Evolutionary conservation across 139 green algal species (phyloP).

Genomic region (Auxenochlorella pyrenoidosa): DNA sequence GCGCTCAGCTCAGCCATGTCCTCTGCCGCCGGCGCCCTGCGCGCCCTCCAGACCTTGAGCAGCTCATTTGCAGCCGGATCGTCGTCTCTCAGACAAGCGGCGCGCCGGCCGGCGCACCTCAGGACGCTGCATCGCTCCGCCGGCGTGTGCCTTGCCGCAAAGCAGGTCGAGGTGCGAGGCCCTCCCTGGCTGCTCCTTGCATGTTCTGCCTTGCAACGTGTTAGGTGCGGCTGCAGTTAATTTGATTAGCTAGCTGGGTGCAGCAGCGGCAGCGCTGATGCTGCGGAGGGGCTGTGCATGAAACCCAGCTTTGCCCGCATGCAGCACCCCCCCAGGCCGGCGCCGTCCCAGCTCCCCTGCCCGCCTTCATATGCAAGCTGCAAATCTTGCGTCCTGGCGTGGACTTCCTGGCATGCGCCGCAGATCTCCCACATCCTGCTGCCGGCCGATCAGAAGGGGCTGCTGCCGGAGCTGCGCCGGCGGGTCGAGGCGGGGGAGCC

Average conservation of each 20-base stretch:
- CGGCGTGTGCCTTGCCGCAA: neutral
- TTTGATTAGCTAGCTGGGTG: neutral
- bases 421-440: slow-evolving; percentile 28
- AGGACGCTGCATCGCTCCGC: neutral
- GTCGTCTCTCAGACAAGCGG: neutral
- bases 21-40: too few species aligned
- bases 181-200: neutral
- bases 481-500: neutral
- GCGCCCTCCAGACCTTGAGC: too few species aligned
- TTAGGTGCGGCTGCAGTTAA: too few species aligned
- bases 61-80: too few species aligned
- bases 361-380: too few species aligned
- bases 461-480: slow-evolving; percentile 3
- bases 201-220: too few species aligned
- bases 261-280: neutral
- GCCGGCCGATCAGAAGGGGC: neutral
- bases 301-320: too few species aligned
- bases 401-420: too few species aligned
- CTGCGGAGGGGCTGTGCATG: neutral
- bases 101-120: neutral
- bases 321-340: neutral
- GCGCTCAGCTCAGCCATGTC: too few species aligned
- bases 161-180: slow-evolving; percentile 22
- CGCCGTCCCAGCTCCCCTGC: neutral
- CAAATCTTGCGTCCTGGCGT: neutral